Percentiles rank a stretch among this genome's conserved stretches.
Evolutionary conservation across 306 rosid genomes (phyloP).

Genomic region (Quercus bicolor): DNA sequence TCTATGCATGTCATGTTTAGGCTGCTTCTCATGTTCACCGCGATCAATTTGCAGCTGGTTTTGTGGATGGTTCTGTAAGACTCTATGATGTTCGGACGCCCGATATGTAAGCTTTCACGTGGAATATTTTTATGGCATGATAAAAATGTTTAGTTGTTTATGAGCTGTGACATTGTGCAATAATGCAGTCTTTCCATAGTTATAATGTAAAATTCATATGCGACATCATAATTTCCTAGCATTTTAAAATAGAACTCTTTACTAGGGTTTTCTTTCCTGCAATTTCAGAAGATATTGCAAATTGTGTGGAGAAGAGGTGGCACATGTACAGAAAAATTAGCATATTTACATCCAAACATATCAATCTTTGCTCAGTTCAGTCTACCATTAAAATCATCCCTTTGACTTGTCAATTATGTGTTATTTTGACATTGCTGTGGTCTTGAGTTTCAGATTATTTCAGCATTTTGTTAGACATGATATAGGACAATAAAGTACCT

Average conservation of each 20-base stretch:
- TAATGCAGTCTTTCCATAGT: not conserved
- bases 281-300: not conserved
- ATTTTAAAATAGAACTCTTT: not conserved
- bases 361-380: not conserved
- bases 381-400: not conserved
- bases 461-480: not conserved
- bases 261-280: not conserved
- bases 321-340: not conserved
- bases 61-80: slow-evolving; percentile 82
- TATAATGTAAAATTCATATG: not conserved
- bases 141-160: not conserved
- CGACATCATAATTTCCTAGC: not conserved
- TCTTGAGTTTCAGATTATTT: not conserved
- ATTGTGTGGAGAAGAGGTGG: not conserved
- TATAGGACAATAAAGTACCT: not conserved
- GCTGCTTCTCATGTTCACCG: slow-evolving; percentile 97
- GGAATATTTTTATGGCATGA: not conserved
- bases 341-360: not conserved
- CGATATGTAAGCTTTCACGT: slow-evolving; percentile 59
- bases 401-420: too few relatives aligned
- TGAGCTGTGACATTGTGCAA: not conserved
- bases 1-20: slow-evolving; percentile 34
- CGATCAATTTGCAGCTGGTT: slow-evolving; percentile 95
- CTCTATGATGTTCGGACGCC: slow-evolving; percentile 85
- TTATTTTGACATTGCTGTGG: not conserved